phyloP scores from a whole-genome alignment of 208 protist genomes.

The Spongospora subterranea region DNA sequence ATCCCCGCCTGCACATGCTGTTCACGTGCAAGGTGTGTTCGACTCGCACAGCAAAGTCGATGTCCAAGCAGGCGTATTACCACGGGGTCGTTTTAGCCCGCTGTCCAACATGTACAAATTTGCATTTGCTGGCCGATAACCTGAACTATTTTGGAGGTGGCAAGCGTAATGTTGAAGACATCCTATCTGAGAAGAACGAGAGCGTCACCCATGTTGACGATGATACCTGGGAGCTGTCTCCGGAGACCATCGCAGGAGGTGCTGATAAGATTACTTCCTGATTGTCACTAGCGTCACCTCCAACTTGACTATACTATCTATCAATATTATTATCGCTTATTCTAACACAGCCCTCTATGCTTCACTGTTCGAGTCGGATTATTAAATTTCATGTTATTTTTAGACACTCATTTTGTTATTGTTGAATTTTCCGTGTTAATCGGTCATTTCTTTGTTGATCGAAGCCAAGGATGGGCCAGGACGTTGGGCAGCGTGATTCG shows the following conservation, averaged over 20 bases:
- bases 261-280: not conserved
- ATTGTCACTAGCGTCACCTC: too few relatives aligned
- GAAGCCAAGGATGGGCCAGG: conserved; percentile 27
- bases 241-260: conserved; percentile 18
- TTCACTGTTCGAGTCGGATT: too few relatives aligned
- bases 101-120: not conserved
- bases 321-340: too few relatives aligned
- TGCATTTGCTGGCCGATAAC: conserved; percentile 48
- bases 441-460: too few relatives aligned
- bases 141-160: conserved; percentile 50
- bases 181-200: not conserved
- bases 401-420: too few relatives aligned
- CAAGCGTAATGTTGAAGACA: conserved; percentile 17
- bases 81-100: conserved; percentile 41
- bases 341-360: too few relatives aligned
- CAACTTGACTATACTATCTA: too few relatives aligned
- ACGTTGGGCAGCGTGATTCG: not conserved
- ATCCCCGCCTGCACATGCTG: not conserved
- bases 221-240: not conserved
- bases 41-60: not conserved
- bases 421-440: too few relatives aligned
- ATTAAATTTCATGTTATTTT: too few relatives aligned
- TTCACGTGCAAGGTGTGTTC: conserved; percentile 49
- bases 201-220: conserved; percentile 4
- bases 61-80: not conserved